These are phyloP conservation scores for Colletotrichum sp. DNA, from an alignment of 2,329 filamentous ascomycete genomes.

Conservation along the genomic window DNA sequence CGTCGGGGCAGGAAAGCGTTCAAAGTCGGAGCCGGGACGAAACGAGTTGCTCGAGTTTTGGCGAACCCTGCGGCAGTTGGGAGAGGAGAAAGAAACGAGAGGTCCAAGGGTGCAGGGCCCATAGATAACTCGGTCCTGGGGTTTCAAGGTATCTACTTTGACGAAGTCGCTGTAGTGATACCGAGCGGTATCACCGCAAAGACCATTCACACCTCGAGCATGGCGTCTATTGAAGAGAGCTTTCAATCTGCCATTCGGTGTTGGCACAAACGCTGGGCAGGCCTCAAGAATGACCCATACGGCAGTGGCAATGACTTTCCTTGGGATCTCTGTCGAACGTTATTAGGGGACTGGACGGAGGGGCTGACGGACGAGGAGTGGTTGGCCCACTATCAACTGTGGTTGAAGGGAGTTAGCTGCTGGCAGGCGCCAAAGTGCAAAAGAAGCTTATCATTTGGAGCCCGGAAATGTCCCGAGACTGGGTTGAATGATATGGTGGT, in stretches of 20 bases:
- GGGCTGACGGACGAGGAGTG: neutral
- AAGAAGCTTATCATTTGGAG: neutral
- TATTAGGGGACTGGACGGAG: neutral
- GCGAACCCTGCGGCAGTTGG: neutral
- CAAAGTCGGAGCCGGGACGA: neutral
- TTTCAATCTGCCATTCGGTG: neutral
- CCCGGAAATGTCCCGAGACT: neutral
- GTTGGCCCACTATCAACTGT: neutral
- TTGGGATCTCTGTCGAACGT: neutral
- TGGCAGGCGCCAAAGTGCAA: neutral
- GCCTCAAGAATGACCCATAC: neutral
- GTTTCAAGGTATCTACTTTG: neutral
- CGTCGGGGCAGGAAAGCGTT: neutral
- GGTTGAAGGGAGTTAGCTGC: neutral
- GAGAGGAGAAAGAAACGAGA: neutral
- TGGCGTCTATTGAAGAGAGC: neutral
- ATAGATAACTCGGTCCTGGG: neutral
- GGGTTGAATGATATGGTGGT: neutral
- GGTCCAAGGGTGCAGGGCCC: neutral
- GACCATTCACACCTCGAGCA: neutral
- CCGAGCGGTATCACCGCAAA: neutral
- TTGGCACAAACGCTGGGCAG: neutral
- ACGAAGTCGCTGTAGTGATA: neutral
- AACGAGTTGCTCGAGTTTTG: rapidly evolving
- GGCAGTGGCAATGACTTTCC: neutral